Base-by-base conservation (phyloP, 2,329 filamentous ascomycete genomes). In the Aspergillus caelatus region DNA sequence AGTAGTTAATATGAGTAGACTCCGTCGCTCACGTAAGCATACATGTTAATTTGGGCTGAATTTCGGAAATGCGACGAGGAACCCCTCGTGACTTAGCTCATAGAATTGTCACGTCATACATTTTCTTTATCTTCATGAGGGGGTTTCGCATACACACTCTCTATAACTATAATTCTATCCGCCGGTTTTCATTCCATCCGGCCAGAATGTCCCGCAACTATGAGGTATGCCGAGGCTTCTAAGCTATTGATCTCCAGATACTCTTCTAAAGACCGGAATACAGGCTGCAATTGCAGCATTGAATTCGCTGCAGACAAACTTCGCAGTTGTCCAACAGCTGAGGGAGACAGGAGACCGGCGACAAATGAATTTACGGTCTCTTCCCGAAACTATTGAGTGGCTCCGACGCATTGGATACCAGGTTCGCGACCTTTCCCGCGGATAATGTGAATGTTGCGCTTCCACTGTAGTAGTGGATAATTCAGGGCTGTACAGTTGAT, bases 341-440 rank as follows among this genome's bases (percentile, higher is more conserved):
- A 86, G 88, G 60, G 91, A 91, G 55, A 68, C 71, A 11, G 69
- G 61, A 75, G 90, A 90, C 21, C 91, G 92, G 23, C 82, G 88
- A 66, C 86, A 84, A 32, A 88, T 91, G 80, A 96, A 96, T 73
- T 83, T 89, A 55, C 83, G 83, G 60, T 91, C 93, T 8, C 88
- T 96, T 57, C 91, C 92, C 0, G 92, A 97, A 76, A 94, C 95
- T 86, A 81, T 89, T 32, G 86, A 88, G 69, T 96, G 91, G 91
- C 88, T 92, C 67, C 82, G 80, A 53, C 90, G 90, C 65, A 88
- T 92, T 60, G 92, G 92, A 56, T 92, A 96, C 78, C 80, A 89
- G 78, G 88, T 90, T 81, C 79, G 85, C 80, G 75, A 67, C 69
- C 71, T 52, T 56, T 65, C 54, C 60, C 53, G 28, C 55, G n/a